phyloP scores from a whole-genome alignment of 371 early-diverging fungal genomes.

The Choanephora cucurbitarum region DNA sequence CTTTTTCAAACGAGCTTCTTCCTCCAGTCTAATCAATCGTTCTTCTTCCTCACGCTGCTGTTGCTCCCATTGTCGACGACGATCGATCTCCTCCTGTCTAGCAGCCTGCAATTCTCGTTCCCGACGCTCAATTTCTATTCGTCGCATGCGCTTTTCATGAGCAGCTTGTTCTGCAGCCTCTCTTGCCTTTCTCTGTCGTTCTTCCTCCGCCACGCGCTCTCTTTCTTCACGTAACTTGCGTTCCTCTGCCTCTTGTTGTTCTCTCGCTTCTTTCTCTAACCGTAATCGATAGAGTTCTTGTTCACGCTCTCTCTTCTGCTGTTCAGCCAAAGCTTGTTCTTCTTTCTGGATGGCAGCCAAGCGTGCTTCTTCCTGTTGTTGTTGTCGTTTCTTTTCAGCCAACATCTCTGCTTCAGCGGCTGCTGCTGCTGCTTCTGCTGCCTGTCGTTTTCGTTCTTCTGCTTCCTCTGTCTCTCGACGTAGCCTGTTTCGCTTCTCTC shows the following conservation, averaged over 20 bases:
- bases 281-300: too few relatives aligned
- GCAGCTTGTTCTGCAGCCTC: slow-evolving; percentile 48
- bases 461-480: slow-evolving; percentile 30
- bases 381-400: slow-evolving; percentile 26
- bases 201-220: slow-evolving; percentile 33
- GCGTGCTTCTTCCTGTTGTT: slow-evolving; percentile 30
- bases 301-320: slow-evolving; percentile 13
- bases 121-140: slow-evolving; percentile 33
- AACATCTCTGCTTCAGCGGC: slow-evolving; percentile 29
- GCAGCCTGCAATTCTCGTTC: slow-evolving; percentile 37
- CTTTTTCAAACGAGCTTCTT: slow-evolving; percentile 10
- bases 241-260: slow-evolving; percentile 22
- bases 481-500: slow-evolving; percentile 30
- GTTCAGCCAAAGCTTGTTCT: slow-evolving; percentile 22
- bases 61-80: slow-evolving; percentile 33
- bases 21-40: too few relatives aligned
- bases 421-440: slow-evolving; percentile 26
- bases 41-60: slow-evolving; percentile 21
- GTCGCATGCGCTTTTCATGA: slow-evolving; percentile 34
- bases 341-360: slow-evolving; percentile 12
- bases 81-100: slow-evolving; percentile 29
- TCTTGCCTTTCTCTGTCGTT: slow-evolving; percentile 31
- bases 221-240: slow-evolving; percentile 31
- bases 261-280: slow-evolving; percentile 21
- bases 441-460: slow-evolving; percentile 21